These are phyloP conservation scores for Podospora sp. DNA, from an alignment of 495 filamentous ascomycete genomes.

Conservation along the genomic window DNA sequence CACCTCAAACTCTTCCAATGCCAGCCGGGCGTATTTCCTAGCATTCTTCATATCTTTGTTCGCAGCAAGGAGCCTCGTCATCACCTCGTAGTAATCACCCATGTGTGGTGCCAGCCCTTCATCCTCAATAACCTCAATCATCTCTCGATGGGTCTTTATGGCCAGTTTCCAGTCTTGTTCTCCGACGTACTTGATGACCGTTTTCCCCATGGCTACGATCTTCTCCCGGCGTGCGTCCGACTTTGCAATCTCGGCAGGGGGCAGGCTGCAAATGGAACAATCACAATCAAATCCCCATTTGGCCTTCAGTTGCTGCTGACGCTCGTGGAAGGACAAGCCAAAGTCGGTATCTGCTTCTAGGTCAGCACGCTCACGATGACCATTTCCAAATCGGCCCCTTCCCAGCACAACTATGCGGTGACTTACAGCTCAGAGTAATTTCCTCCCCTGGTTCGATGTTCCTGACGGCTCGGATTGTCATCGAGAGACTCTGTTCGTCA, in stretches of 20 bases:
- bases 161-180: conserved; percentile 26
- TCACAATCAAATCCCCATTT: conserved; percentile 45
- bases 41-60: conserved; percentile 30
- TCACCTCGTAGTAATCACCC: conserved; percentile 38
- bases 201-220: conserved; percentile 28
- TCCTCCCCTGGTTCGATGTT: conserved; percentile 40
- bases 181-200: conserved; percentile 30
- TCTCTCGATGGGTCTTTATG: conserved; percentile 27
- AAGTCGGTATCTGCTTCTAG: conserved; percentile 29
- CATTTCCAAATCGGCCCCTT: too few relatives aligned
- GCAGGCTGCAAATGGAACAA: conserved; percentile 38
- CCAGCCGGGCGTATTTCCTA: conserved; percentile 30
- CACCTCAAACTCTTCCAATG: conserved; percentile 29
- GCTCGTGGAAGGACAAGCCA: conserved; percentile 31
- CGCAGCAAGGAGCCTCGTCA: conserved; percentile 32
- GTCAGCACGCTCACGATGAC: not conserved
- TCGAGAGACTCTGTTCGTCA: conserved; percentile 17
- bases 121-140: conserved; percentile 31
- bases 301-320: conserved; percentile 30
- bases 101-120: conserved; percentile 38
- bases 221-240: conserved; percentile 35
- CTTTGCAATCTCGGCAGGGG: conserved; percentile 22
- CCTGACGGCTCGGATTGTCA: conserved; percentile 33
- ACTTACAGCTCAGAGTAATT: conserved; percentile 42
- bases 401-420: not conserved